Evolutionary conservation across 2,329 filamentous ascomycete species (phyloP).

Genomic region (Pseudogymnoascus sp.): DNA sequence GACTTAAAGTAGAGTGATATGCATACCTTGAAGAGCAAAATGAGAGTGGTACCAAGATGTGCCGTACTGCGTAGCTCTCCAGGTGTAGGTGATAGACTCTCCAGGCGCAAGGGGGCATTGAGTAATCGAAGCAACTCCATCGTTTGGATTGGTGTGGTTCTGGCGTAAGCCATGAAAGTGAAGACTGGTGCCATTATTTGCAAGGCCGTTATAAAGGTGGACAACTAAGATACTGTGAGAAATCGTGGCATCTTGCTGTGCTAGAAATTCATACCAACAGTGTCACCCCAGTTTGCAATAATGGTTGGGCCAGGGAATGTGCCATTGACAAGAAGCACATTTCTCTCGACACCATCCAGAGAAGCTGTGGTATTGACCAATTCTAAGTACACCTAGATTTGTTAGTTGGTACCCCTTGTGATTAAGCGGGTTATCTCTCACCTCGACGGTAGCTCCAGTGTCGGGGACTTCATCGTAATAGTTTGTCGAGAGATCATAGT

Average conservation of each 20-base stretch:
- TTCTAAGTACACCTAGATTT: constrained; percentile 16
- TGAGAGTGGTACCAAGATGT: constrained; percentile 56
- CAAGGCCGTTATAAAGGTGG: constrained; percentile 31
- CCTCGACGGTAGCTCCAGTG: constrained; percentile 42
- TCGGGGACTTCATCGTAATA: constrained; percentile 33
- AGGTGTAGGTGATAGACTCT: constrained; percentile 24
- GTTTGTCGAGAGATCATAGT: constrained; percentile 39
- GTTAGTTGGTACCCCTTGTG: constrained; percentile 29
- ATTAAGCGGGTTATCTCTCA: constrained; percentile 47
- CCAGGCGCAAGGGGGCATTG: constrained; percentile 59
- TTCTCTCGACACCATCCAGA: constrained; percentile 26
- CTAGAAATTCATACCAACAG: constrained; percentile 13
- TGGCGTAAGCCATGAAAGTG: constrained; percentile 44
- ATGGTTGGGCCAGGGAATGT: constrained; percentile 31
- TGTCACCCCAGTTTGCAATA: constrained; percentile 34
- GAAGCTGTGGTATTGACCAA: constrained; percentile 22
- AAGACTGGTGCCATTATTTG: constrained; percentile 39
- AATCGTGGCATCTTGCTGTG: constrained; percentile 33
- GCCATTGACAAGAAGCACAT: constrained; percentile 30
- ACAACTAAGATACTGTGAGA: constrained; percentile 20
- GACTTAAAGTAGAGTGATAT: constrained; percentile 29
- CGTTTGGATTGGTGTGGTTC: constrained; percentile 33
- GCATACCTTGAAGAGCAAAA: constrained; percentile 37
- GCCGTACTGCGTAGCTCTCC: constrained; percentile 35
- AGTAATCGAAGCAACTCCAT: constrained; percentile 40